Evolutionary conservation across 306 rosid species (phyloP).

Genomic region (Pueraria montana): DNA sequence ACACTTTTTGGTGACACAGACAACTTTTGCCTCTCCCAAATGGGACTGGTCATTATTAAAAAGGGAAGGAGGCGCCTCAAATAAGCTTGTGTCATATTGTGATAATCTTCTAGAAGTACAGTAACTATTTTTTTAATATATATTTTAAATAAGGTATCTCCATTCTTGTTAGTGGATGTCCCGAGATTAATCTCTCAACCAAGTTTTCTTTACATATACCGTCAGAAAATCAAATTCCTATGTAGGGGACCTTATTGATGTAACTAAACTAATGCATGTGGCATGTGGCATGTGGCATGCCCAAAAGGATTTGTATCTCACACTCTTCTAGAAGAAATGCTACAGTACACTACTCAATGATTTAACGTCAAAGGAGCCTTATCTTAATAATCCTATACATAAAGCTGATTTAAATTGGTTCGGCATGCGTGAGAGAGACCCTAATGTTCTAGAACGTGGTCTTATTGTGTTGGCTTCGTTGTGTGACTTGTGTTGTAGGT

Average conservation of each 20-base stretch:
- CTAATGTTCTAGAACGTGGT: constrained; percentile 12
- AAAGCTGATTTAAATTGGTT: not conserved
- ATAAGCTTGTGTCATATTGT: constrained; percentile 26
- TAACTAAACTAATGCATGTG: too few relatives aligned
- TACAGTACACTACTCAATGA: not conserved
- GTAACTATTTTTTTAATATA: not conserved
- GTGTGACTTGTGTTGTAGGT: not conserved
- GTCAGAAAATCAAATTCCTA: too few relatives aligned
- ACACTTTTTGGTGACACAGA: constrained; percentile 45
- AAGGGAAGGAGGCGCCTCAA: not conserved
- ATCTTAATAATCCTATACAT: not conserved
- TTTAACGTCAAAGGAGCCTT: constrained; percentile 26
- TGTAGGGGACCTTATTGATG: too few relatives aligned
- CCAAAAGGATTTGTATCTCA: too few relatives aligned
- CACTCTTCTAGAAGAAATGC: constrained; percentile 48
- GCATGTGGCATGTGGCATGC: too few relatives aligned
- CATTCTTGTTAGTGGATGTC: too few relatives aligned
- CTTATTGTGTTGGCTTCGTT: too few relatives aligned
- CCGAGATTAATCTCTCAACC: too few relatives aligned
- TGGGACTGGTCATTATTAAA: constrained; percentile 6
- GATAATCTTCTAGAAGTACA: constrained; percentile 58
- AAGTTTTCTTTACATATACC: too few relatives aligned
- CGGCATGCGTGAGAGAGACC: not conserved
- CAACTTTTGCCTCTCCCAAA: not conserved
- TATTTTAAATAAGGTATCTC: too few relatives aligned